These are phyloP conservation scores for Dalechampia spathulata DNA, from an alignment of 441 rosid species.

Conservation along the genomic window DNA sequence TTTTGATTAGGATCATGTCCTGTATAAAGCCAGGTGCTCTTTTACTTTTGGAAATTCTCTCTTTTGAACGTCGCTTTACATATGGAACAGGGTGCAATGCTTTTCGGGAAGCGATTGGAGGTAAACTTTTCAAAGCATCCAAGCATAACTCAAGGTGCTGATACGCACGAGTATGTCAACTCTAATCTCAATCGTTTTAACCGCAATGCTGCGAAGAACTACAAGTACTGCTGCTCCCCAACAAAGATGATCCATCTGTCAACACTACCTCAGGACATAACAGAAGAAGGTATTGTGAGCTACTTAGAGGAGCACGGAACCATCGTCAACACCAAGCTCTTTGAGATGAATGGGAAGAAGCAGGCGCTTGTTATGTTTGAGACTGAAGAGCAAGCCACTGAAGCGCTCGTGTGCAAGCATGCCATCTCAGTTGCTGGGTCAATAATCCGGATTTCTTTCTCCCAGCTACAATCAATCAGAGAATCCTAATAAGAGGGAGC, in stretches of 20 bases:
- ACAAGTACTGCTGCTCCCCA: slow-evolving; percentile 96
- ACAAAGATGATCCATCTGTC: slow-evolving; percentile 95
- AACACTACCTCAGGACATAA: slow-evolving; percentile 79
- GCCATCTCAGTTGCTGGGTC: slow-evolving; percentile 79
- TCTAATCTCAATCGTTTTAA: slow-evolving; percentile 95
- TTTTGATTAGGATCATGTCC: too few species aligned
- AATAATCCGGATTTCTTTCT: slow-evolving; percentile 84
- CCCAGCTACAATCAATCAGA: slow-evolving; percentile 86
- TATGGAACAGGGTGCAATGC: slow-evolving; percentile 67
- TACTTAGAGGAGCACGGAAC: slow-evolving; percentile 79
- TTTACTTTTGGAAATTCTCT: too few species aligned
- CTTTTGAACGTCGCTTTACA: too few species aligned
- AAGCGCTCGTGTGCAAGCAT: slow-evolving; percentile 91
- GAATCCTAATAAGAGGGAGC: slow-evolving; percentile 26
- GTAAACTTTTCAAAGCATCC: slow-evolving; percentile 93
- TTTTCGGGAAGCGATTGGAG: slow-evolving; percentile 87
- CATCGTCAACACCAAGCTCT: slow-evolving; percentile 65
- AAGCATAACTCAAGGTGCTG: slow-evolving; percentile 83
- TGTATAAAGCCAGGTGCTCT: too few species aligned
- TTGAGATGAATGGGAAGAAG: slow-evolving; percentile 96
- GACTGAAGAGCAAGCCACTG: slow-evolving; percentile 87
- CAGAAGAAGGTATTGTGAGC: slow-evolving; percentile 70
- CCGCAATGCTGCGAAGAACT: slow-evolving; percentile 96
- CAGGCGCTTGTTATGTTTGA: slow-evolving; percentile 86
- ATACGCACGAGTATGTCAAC: slow-evolving; percentile 70